phyloP scores from a whole-genome alignment of 768 basidiomycete genomes.

The Russula griseocarnosa region DNA sequence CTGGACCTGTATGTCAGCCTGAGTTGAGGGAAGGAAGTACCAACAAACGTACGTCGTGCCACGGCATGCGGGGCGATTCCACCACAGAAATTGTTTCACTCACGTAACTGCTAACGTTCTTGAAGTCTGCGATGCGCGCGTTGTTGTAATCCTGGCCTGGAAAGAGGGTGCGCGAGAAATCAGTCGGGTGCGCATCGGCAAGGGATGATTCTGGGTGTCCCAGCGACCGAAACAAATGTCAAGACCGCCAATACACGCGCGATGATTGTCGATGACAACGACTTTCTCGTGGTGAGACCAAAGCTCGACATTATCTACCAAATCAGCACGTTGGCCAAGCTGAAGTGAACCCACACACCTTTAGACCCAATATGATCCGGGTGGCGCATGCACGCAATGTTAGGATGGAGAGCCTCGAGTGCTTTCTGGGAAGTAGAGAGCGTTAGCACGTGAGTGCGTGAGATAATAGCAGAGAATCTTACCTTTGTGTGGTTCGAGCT shows the following conservation, averaged over 20 bases:
- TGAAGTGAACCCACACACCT: constrained; percentile 36
- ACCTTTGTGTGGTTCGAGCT: constrained; percentile 81
- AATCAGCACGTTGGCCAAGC: background rate
- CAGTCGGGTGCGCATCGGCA: constrained; percentile 87
- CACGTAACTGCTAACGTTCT: constrained; percentile 69
- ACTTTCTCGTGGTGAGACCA: constrained; percentile 96
- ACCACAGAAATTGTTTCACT: constrained; percentile 64
- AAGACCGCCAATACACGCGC: constrained; percentile 86
- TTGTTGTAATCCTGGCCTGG: constrained; percentile 95
- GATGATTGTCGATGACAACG: constrained; percentile 82
- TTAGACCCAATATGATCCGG: constrained; percentile 86
- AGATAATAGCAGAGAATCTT: constrained; percentile 6
- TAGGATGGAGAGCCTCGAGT: constrained; percentile 79
- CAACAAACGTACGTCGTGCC: constrained; percentile 77
- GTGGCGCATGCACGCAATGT: constrained; percentile 85
- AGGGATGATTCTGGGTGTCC: constrained; percentile 88
- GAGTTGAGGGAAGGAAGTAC: background rate
- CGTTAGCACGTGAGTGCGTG: background rate
- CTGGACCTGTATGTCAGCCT: constrained; percentile 35
- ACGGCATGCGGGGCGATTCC: constrained; percentile 80
- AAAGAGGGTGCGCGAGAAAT: constrained; percentile 78
- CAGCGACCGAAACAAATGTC: constrained; percentile 97
- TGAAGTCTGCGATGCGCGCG: constrained; percentile 79
- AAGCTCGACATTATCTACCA: constrained; percentile 67
- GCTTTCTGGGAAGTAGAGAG: constrained; percentile 44